phyloP scores from a whole-genome alignment of 805 yeast species.

The Candida stauntonica region DNA sequence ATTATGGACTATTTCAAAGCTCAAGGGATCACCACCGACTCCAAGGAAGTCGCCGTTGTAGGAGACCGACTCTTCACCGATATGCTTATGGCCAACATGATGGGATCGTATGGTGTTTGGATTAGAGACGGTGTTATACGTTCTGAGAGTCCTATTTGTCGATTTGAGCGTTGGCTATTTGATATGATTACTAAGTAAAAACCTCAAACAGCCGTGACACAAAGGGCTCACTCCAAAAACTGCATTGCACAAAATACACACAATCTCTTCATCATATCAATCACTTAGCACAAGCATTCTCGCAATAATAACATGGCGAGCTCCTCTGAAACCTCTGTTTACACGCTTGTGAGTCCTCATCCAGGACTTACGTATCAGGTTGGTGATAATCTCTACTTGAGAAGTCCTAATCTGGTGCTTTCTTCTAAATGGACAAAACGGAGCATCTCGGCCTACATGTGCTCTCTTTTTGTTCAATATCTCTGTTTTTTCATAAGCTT shows the following conservation, averaged over 20 bases:
- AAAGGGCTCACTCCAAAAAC: no score
- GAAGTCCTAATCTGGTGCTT: slow-evolving; percentile 4
- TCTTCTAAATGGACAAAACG: slow-evolving; percentile 2
- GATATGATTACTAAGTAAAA: slow-evolving; percentile 7
- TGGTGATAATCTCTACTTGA: slow-evolving; percentile 6
- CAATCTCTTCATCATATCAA: no score
- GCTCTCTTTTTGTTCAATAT: slow-evolving; percentile 13
- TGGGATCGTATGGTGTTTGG: slow-evolving; percentile 89
- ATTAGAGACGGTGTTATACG: slow-evolving; percentile 67
- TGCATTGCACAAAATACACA: slow-evolving; percentile 3
- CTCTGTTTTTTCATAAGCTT: slow-evolving; percentile 9
- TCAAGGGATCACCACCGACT: slow-evolving; percentile 38
- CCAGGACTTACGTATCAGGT: slow-evolving; percentile 1
- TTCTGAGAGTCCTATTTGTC: slow-evolving; percentile 47
- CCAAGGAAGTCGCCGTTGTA: slow-evolving; percentile 72
- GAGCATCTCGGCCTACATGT: slow-evolving; percentile 1
- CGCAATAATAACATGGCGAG: neutral
- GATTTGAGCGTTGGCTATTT: slow-evolving; percentile 41
- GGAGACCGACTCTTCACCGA: slow-evolving; percentile 94
- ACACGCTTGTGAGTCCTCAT: slow-evolving; percentile 1
- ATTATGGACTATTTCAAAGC: slow-evolving; percentile 54
- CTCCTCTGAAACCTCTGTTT: neutral
- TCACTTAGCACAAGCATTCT: no score
- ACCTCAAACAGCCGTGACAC: slow-evolving; percentile 2
- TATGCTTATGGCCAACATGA: slow-evolving; percentile 86